Base-by-base conservation (phyloP, 73 alveolate species). In the Paraurostyla sp. region DNA sequence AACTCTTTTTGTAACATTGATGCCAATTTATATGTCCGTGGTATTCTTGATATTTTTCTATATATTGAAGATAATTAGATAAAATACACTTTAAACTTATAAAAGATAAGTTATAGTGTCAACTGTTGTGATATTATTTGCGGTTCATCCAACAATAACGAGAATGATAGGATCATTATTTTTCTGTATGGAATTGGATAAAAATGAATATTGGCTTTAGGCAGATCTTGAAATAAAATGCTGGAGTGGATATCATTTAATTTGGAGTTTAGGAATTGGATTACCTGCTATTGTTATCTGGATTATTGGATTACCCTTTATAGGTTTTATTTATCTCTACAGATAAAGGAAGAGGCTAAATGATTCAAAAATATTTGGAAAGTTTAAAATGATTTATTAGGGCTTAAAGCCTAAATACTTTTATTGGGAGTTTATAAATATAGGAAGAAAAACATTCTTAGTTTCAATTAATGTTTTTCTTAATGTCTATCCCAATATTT, bases 371-470 rank as follows among this genome's bases (percentile, higher is more conserved):
- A 22, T 85, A 22, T 20, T n/a, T 46, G 32, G 29, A 22, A 33
- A 76, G 25, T 75, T 27, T 35, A 85, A 38, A 59, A 87, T 87
- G 6, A 29, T 87, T 43, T 87, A 87, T 71, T 51, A 59, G 41
- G 93, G 93, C 27, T 50, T 76, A 25, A 87, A 76, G 32, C 49
- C 59, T 3, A 41, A 49, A 35, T 73, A 45, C 25, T 87, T 35
- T 76, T 87, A 76, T 36, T 87, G 93, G 93, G 93, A 87, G 76
- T 76, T 75, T 20, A 76, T 75, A 7, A 87, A 87, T 38, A 54
- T 85, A 1, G 15, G 71, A 18, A 76, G 93, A 30, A 87, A 87
- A 46, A n/a, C 42, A 0, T 54, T 46, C 22, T 18, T 87, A 35
- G 22, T 87, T 33, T 29, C 63, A 1, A 38, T 54, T 15, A 87